Base-by-base conservation (phyloP, 2,329 filamentous ascomycete genomes). In the Nannizziopsis barbatae region DNA sequence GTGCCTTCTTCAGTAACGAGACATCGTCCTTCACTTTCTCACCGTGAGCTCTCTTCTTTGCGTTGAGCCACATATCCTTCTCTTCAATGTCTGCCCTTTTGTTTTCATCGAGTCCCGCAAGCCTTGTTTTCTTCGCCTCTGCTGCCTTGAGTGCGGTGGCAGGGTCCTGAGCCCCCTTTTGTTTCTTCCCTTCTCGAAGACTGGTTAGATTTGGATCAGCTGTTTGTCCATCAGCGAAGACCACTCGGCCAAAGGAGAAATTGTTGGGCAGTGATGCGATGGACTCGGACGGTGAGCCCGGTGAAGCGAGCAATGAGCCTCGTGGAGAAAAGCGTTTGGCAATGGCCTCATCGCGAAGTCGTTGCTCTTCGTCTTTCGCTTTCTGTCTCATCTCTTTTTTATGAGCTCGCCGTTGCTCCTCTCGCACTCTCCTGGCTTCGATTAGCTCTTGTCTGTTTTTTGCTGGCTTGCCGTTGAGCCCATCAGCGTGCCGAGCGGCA, bases 41-140 rank as follows among this genome's bases (percentile, higher is more conserved):
- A 42, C 92, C 92, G 64, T 94, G 86, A 1, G 84, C 87, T 18
- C 84, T 81, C 67, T 87, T 86, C 67, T 90, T 84, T 2, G 92
- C 92, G 42, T 85, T 90, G 51, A 95, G 74, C 92, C 92, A 98
- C 50, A 82, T 73, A 60, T 98, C 90, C 72, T 96, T 96, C 67
- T 95, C 86, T 52, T 88, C 81, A 39, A 96, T 83, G 51, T 94
- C 86, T 53, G 81, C 81, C 49, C 84, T 83, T 70, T 95, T 94
- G 56, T 80, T 77, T 1, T 83, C 79, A 58, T 90, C 84, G 60
- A 95, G 77, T 22, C 72, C 76, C 39, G 81, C 76, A 27, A 96
- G 71, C 22, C 88, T 83, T 58, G 83, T 80, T 69, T 89, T 84
- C 68, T 95, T 90, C 60, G 86, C 85, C 68, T 95, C 83, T 1